Percentiles rank a stretch among this genome's conserved stretches.
Evolutionary conservation across 352 stramenopile genomes (phyloP).

Genomic region (Pythium biforme): DNA sequence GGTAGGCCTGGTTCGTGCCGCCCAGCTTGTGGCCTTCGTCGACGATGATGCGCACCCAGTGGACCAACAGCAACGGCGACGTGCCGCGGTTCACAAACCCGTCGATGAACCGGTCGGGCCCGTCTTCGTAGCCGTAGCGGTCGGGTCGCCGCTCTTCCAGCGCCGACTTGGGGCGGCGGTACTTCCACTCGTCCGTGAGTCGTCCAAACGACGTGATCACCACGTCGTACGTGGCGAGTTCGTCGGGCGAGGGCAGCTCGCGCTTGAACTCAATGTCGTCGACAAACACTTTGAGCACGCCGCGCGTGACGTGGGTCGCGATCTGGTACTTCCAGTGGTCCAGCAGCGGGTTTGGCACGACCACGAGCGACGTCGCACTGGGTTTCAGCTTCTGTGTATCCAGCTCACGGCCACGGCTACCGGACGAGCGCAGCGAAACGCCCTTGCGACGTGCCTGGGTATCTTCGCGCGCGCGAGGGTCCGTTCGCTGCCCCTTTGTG

Average conservation of each 20-base stretch:
- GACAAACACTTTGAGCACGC: slow-evolving; percentile 23
- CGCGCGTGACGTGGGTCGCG: slow-evolving; percentile 41
- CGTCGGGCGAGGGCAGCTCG: slow-evolving; percentile 36
- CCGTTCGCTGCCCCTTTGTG: slow-evolving; percentile 56
- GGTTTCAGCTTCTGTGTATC: slow-evolving; percentile 39
- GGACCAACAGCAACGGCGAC: slow-evolving; percentile 58
- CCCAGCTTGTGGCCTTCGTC: slow-evolving; percentile 96
- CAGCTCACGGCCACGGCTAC: slow-evolving; percentile 44
- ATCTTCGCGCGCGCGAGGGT: slow-evolving; percentile 1
- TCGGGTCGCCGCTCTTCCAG: slow-evolving; percentile 64
- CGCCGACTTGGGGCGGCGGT: slow-evolving; percentile 50
- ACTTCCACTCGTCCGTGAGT: slow-evolving; percentile 64
- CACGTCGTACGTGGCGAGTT: slow-evolving; percentile 63
- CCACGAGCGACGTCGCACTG: slow-evolving; percentile 59
- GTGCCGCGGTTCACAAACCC: slow-evolving; percentile 49
- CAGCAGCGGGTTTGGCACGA: slow-evolving; percentile 71
- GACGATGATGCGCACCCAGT: slow-evolving; percentile 92
- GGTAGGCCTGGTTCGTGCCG: slow-evolving; percentile 50
- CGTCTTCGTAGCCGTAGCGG: slow-evolving; percentile 66
- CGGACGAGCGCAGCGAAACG: slow-evolving; percentile 38
- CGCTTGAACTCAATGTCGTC: slow-evolving; percentile 32
- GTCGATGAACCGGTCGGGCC: slow-evolving; percentile 48
- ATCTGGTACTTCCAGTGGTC: slow-evolving; percentile 83
- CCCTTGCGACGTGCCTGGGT: background rate
- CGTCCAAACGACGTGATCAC: slow-evolving; percentile 75